Conservation (phyloP, 2,329 filamentous ascomycete genomes). For the Hypomyces rosellus region DNA sequence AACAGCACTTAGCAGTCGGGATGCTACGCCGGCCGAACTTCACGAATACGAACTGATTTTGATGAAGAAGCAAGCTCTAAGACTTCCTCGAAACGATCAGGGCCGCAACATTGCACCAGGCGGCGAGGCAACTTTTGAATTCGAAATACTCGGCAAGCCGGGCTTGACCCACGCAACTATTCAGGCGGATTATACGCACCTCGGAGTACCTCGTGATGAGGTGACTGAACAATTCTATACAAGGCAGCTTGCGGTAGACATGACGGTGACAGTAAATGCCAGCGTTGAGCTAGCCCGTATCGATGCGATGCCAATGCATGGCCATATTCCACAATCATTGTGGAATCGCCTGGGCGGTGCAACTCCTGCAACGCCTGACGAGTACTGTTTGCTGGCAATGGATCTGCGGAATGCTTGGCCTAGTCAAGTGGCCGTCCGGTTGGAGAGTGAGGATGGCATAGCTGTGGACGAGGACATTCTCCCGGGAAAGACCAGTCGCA, state of each 20-base stretch:
- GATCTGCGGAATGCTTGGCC: constrained; percentile 91
- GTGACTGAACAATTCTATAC: constrained; percentile 73
- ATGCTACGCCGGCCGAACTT: constrained; percentile 69
- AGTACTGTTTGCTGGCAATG: constrained; percentile 72
- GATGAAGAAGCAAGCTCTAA: constrained; percentile 64
- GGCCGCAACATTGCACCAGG: constrained; percentile 60
- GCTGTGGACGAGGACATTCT: constrained; percentile 51
- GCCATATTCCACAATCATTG: constrained; percentile 54
- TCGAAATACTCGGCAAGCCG: constrained; percentile 81
- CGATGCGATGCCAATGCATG: constrained; percentile 69
- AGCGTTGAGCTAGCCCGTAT: constrained; percentile 77
- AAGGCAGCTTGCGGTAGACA: constrained; percentile 69
- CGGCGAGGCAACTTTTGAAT: constrained; percentile 63
- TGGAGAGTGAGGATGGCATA: constrained; percentile 48
- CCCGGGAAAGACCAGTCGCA: constrained; percentile 63
- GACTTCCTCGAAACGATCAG: constrained; percentile 46
- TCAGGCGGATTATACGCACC: constrained; percentile 78
- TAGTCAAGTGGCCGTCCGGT: constrained; percentile 61
- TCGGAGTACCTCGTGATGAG: constrained; percentile 65
- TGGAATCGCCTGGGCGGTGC: constrained; percentile 44
- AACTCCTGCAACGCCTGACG: constrained; percentile 39
- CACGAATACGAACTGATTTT: constrained; percentile 83
- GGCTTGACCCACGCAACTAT: constrained; percentile 73
- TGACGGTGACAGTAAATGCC: constrained; percentile 87
- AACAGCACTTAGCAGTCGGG: constrained; percentile 65